Evolutionary conservation across 176 grass and related monocot species (phyloP).

Genomic region (Oryza punctata): DNA sequence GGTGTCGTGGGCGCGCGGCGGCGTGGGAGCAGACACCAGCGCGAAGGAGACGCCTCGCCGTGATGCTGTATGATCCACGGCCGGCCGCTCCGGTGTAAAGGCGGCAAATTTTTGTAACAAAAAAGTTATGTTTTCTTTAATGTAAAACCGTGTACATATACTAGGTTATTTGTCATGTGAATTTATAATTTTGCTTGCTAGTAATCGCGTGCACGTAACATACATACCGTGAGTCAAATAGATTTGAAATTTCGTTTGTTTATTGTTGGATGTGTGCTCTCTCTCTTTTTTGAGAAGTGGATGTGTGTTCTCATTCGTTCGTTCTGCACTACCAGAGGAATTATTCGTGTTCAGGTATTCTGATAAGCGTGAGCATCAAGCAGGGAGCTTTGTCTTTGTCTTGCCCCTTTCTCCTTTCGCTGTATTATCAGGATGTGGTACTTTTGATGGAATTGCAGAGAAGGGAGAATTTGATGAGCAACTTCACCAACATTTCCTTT

Average conservation of each 20-base stretch:
- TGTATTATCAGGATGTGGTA: neutral
- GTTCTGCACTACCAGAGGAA: neutral
- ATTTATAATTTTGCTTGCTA: neutral
- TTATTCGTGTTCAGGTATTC: neutral
- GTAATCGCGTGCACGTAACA: neutral
- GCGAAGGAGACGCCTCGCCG: neutral
- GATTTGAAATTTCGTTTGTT: neutral
- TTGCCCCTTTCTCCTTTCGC: neutral
- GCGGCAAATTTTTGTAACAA: neutral
- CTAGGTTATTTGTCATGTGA: neutral
- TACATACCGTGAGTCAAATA: neutral
- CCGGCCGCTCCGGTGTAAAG: neutral
- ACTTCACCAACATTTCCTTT: neutral
- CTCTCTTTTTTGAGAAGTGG: too few relatives aligned
- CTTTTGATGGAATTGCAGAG: neutral
- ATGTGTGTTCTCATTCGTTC: neutral
- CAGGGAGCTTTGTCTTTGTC: too few relatives aligned
- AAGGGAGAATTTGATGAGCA: neutral
- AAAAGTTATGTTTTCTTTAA: too few relatives aligned
- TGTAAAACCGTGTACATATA: neutral
- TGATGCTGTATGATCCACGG: neutral
- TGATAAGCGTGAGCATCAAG: neutral
- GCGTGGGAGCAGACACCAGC: constrained; percentile 16
- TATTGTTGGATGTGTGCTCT: neutral
- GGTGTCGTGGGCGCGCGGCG: constrained; percentile 49